Conservation (phyloP, 1,139 yeast genomes). For the Sugiyamaella castrensis region DNA sequence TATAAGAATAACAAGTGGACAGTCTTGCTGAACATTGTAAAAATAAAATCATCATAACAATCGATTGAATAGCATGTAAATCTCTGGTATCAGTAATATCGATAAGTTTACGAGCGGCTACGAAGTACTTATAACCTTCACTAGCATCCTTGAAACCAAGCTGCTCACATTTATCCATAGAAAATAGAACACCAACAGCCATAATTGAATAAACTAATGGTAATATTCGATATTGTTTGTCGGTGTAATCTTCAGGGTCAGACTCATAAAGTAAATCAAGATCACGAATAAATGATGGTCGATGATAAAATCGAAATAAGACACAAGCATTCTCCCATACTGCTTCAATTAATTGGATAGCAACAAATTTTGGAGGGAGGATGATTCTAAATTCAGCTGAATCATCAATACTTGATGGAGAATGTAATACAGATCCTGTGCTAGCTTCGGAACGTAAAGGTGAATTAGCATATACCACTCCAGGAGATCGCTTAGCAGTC, state of each 20-base stretch:
- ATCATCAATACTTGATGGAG: slow-evolving; percentile 12
- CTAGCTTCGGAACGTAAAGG: slow-evolving; percentile 7
- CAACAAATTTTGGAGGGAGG: slow-evolving; percentile 71
- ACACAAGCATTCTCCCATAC: slow-evolving; percentile 89
- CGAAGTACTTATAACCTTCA: slow-evolving; percentile 79
- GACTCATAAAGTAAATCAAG: slow-evolving; percentile 59
- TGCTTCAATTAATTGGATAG: slow-evolving; percentile 65
- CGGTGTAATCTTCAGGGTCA: slow-evolving; percentile 66
- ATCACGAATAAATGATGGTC: slow-evolving; percentile 69
- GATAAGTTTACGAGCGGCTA: slow-evolving; percentile 74
- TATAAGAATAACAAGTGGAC: slow-evolving; percentile 86
- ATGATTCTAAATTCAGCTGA: slow-evolving; percentile 49
- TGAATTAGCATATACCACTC: slow-evolving; percentile 5
- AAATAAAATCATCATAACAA: slow-evolving; percentile 63
- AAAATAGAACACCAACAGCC: slow-evolving; percentile 73
- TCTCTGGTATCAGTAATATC: slow-evolving; percentile 65
- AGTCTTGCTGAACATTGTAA: slow-evolving; percentile 87
- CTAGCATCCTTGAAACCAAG: slow-evolving; percentile 43
- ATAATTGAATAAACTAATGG: slow-evolving; percentile 73
- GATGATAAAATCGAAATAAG: slow-evolving; percentile 76
- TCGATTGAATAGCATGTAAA: slow-evolving; percentile 68
- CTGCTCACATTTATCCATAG: slow-evolving; percentile 40
- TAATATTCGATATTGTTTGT: slow-evolving; percentile 69
- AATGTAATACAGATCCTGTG: slow-evolving; percentile 11
- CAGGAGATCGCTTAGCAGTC: slow-evolving; percentile 8